Evolutionary conservation across 768 basidiomycete genomes (phyloP).

Genomic region (Mycena indigotica): DNA sequence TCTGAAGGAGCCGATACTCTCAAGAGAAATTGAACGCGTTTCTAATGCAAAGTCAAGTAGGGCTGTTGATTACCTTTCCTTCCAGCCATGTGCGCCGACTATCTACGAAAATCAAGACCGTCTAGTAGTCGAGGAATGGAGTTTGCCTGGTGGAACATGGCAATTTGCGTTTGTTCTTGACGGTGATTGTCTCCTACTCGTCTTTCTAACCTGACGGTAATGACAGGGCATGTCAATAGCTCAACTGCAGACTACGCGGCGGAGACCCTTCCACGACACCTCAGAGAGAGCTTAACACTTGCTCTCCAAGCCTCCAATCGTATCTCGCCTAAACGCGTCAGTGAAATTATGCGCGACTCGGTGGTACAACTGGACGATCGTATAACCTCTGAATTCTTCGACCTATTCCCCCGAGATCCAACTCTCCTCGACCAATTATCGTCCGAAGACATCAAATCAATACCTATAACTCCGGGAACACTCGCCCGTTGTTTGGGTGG

Average conservation of each 20-base stretch:
- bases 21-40: slow-evolving; percentile 40
- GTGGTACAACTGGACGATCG: slow-evolving; percentile 44
- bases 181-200: slow-evolving; percentile 25
- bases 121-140: slow-evolving; percentile 35
- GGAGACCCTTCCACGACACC: slow-evolving; percentile 41
- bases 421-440: slow-evolving; percentile 13
- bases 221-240: slow-evolving; percentile 50
- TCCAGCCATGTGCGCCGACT: slow-evolving; percentile 38
- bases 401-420: slow-evolving; percentile 43
- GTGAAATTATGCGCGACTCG: slow-evolving; percentile 39
- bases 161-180: slow-evolving; percentile 39
- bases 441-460: slow-evolving; percentile 11
- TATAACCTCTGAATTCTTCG: slow-evolving; percentile 46
- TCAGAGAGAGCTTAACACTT: slow-evolving; percentile 37
- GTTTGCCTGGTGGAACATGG: slow-evolving; percentile 35
- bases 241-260: slow-evolving; percentile 49
- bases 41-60: slow-evolving; percentile 39
- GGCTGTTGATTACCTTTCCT: slow-evolving; percentile 29
- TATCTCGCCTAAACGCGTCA: slow-evolving; percentile 37
- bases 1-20: slow-evolving; percentile 43
- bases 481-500: slow-evolving; percentile 50
- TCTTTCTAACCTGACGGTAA: slow-evolving; percentile 23
- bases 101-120: slow-evolving; percentile 37
- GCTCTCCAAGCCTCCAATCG: slow-evolving; percentile 24
- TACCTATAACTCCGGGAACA: slow-evolving; percentile 9